These are phyloP conservation scores for Globisporangium acanthophoron DNA, from an alignment of 352 stramenopile species.

Conservation along the genomic window DNA sequence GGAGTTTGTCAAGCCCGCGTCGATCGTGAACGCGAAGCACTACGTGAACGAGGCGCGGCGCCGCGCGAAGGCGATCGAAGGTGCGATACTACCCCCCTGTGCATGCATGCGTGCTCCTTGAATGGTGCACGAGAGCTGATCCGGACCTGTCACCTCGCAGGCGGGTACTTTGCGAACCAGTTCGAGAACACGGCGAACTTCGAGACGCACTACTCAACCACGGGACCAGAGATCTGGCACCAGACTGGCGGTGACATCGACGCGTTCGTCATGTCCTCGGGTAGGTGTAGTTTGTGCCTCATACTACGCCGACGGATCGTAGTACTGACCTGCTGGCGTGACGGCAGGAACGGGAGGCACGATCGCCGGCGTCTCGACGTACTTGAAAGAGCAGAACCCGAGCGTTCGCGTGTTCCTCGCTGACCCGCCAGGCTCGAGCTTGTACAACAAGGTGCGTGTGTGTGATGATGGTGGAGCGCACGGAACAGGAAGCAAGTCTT, in stretches of 20 bases:
- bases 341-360: constrained; percentile 91
- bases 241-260: constrained; percentile 91
- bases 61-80: constrained; percentile 74
- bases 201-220: constrained; percentile 91
- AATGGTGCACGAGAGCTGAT: not conserved
- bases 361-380: constrained; percentile 93
- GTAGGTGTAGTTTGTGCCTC: constrained; percentile 22
- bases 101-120: not conserved
- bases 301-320: not conserved
- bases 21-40: constrained; percentile 97
- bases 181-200: constrained; percentile 98
- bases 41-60: constrained; percentile 96
- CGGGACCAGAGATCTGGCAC: constrained; percentile 94
- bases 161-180: constrained; percentile 96
- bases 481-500: not conserved
- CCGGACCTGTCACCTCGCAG: constrained; percentile 17
- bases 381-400: constrained; percentile 89
- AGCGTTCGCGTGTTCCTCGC: constrained; percentile 91
- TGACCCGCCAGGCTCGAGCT: constrained; percentile 94
- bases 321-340: not conserved
- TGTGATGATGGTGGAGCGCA: not conserved
- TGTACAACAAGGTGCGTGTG: constrained; percentile 90
- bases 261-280: constrained; percentile 97
- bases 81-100: constrained; percentile 13
- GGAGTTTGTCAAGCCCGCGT: constrained; percentile 84